Evolutionary conservation across 1,284 basidiomycete genomes (phyloP).

Genomic region (Coriolopsis trogii): DNA sequence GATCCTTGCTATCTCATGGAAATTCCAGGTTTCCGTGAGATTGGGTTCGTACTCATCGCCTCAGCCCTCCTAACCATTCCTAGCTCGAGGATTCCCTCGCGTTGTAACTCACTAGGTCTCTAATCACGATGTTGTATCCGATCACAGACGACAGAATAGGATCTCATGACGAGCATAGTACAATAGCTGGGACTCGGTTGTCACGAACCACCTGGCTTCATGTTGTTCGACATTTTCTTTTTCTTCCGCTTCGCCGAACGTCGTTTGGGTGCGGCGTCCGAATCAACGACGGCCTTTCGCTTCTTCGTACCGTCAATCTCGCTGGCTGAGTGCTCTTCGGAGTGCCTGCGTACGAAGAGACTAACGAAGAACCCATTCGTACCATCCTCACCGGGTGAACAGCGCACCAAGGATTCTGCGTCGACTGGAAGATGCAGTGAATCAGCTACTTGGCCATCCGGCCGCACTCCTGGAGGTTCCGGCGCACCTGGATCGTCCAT

Average conservation of each 20-base stretch:
- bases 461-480: not conserved
- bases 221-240: constrained; percentile 26
- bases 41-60: constrained; percentile 22
- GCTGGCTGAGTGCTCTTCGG: constrained; percentile 7
- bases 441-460: not conserved
- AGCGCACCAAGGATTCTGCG: constrained; percentile 78
- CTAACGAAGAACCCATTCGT: constrained; percentile 97
- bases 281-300: constrained; percentile 5
- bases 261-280: not conserved
- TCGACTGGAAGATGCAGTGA: constrained; percentile 42
- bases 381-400: constrained; percentile 81
- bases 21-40: constrained; percentile 1
- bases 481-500: constrained; percentile 51
- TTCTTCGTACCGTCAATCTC: constrained; percentile 2
- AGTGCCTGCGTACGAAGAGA: constrained; percentile 60
- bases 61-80: constrained; percentile 18
- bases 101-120: constrained; percentile 22
- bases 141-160: not conserved
- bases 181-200: too few relatives aligned
- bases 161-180: too few relatives aligned
- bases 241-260: constrained; percentile 19
- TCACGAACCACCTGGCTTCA: too few relatives aligned
- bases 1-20: constrained; percentile 3
- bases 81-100: constrained; percentile 6
- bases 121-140: constrained; percentile 22